Conservation (phyloP, 148 eudicot genomes). For the Tetragonia tetragonoides region DNA sequence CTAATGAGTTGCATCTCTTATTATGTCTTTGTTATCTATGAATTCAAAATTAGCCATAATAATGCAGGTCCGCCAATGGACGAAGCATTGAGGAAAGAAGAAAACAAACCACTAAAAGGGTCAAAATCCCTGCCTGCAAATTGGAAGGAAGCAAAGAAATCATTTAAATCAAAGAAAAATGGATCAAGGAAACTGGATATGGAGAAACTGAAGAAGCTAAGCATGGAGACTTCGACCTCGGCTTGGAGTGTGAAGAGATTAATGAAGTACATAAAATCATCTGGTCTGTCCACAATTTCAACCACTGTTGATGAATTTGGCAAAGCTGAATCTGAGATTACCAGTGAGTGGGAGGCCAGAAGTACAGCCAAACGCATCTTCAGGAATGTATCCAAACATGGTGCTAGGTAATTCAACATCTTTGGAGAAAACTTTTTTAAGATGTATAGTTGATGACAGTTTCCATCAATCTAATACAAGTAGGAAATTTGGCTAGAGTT, state of each 20-base stretch:
- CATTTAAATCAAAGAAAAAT: constrained; percentile 35
- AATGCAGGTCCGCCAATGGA: constrained; percentile 57
- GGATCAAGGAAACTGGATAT: constrained; percentile 53
- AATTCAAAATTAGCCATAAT: neutral
- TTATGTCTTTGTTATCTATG: neutral
- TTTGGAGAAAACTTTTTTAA: too few relatives aligned
- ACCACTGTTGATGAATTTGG: constrained; percentile 60
- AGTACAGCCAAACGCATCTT: constrained; percentile 54
- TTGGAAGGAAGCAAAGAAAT: constrained; percentile 31
- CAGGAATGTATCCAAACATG: constrained; percentile 54
- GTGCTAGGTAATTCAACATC: constrained; percentile 43
- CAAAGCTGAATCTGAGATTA: constrained; percentile 52
- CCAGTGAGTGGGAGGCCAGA: constrained; percentile 69
- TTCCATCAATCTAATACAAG: too few relatives aligned
- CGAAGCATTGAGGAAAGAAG: constrained; percentile 35
- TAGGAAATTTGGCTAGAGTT: too few relatives aligned
- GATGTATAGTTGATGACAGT: too few relatives aligned
- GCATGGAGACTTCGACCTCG: constrained; percentile 39
- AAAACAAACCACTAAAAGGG: constrained; percentile 24
- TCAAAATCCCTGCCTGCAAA: constrained; percentile 44
- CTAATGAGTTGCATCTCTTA: too few relatives aligned
- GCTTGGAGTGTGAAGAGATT: constrained; percentile 61
- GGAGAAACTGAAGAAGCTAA: constrained; percentile 53
- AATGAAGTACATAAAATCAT: constrained; percentile 45
- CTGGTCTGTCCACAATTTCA: constrained; percentile 59